Base-by-base conservation (phyloP, 345 rosid genomes). In the Viola odorata region DNA sequence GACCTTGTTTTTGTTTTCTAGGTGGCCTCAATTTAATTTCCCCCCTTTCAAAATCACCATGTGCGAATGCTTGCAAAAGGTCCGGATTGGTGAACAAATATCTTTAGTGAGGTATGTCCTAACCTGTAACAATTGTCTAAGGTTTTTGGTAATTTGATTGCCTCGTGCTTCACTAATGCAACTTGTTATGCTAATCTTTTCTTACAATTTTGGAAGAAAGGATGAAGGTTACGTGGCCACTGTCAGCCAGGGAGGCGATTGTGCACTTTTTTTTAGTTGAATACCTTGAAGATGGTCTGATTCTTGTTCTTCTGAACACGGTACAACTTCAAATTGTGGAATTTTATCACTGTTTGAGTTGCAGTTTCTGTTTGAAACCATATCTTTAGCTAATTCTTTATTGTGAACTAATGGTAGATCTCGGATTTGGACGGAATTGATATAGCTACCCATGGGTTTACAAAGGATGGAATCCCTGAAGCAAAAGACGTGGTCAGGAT, bases 161-260 rank as follows among this genome's bases (percentile, higher is more conserved):
- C 32, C 32, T 23, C 32, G 32, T 23, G 32, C 32, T 23, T 23
- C 50, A 12, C 16, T 47, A 47, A 3, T 36, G 48, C 59, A 32
- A 60, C 37, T 64, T 68, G 7, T 37, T 61, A 67, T 74, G 70
- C 70, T 81, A 61, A 71, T 71, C 60, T 41, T 70, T 58, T 48
- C 37, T 68, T 17, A 63, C 45, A 61, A 73, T 88, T 78, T 50
- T 40, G 89, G 83, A 82, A 82, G 85, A 81, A 86, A 94, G 99
- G 87, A 69, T 86, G 90, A 94, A 94, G 90, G 80, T 86, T 60
- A 58, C 95, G 7, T 94, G 99, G 99, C 99, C 96, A 12, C 58
- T 94, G 60, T 74, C 90, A 54, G 68, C 85, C 64, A 81, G 99
- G 81, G 97, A 90, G 77, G 96, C 88, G 12, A 41, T 88, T 45